Evolutionary conservation across 768 basidiomycete species (phyloP), one percentile per base, ranked within the genome.

Genomic region (Lactarius indigo): DNA sequence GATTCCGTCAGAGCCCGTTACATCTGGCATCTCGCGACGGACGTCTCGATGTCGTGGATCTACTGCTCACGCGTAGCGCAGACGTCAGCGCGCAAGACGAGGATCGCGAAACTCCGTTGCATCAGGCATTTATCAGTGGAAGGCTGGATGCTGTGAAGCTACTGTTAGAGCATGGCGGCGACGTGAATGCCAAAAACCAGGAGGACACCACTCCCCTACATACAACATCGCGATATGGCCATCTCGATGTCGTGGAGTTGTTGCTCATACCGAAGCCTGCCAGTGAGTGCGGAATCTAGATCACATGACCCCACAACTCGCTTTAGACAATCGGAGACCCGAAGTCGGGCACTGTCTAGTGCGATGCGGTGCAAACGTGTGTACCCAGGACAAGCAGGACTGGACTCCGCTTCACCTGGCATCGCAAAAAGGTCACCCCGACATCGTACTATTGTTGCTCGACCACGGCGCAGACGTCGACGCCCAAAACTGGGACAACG

Each of bases 211-310:
- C 30, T 23, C 44, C 65, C 5, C 37, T 65, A 7, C 52, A 65
- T 20, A 2, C 33, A 8, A 39, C 64, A 1, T 12, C 59, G 15
- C 17, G 18, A 59, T 18, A 35, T 35, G 64, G 59, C 4, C 0
- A 61, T 13, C 26, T 57, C 20, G n/a, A 47, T 0, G n/a, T 28
- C 1, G 54, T 57, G n/a, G 28, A 33, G 23, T 47, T 30, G 28
- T 42, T 66, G 9, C 54, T 61, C 30, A 61, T 55, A 37, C 31
- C n/a, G 59, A 64, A 6, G n/a, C n/a, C n/a, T n/a, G n/a, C n/a
- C n/a, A n/a, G n/a, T n/a, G n/a, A n/a, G 26, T 26, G 17, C 17
- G 3, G 7, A 33, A 64, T n/a, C 13, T 13, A 17, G 3, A 2
- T 1, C 4, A 54, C 15, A 5, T 4, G 8, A 47, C 44, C 44